Evolutionary conservation across 768 basidiomycete genomes (phyloP), one percentile per base, ranked within the genome.

Genomic region (Podaxis pistillaris): DNA sequence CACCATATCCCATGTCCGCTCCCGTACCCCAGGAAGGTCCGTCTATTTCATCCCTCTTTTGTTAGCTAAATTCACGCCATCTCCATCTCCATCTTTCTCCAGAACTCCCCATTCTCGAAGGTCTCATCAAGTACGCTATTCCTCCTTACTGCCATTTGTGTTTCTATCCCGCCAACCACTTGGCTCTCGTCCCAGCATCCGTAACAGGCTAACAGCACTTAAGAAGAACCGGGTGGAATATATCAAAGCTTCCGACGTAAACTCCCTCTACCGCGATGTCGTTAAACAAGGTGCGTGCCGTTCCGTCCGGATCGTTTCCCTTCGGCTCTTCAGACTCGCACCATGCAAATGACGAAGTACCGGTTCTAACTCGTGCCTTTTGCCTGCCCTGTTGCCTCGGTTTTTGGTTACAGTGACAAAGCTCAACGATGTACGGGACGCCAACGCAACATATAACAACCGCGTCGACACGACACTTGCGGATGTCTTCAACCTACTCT

Each of bases 71-170:
- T 67, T 61, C 66, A 69, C 55, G 64, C 62, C 22, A 36, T 28
- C 55, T 4, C 47, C 44, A 58, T 65, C 58, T 60, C 64, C 63
- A 47, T 58, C 60, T 61, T 72, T 73, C 69, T 61, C 71, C 71
- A 89, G 96, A 98, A 79, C 81, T 95, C 65, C 89, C 93, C 63
- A 93, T 98, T 74, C 88, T 98, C 70, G 96, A 98, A 82, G 84
- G 91, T 33, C 86, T 98, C 67, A 94, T 97, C 76, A 91, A 92
- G 94, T 94, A 68, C 56, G 78, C 72, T 59, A 65, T 62, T 58
- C 62, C 56, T 28, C 19, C 58, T 3, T 51, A 3, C 50, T 55
- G 38, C n/a, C 46, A 38, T 53, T 40, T 26, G 15, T 44, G 58
- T 58, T 65, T 55, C 54, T 55, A 38, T 56, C n/a, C 66, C 67